These are phyloP conservation scores for Amanita jacksonii DNA, from an alignment of 768 basidiomycete species.

Conservation along the genomic window DNA sequence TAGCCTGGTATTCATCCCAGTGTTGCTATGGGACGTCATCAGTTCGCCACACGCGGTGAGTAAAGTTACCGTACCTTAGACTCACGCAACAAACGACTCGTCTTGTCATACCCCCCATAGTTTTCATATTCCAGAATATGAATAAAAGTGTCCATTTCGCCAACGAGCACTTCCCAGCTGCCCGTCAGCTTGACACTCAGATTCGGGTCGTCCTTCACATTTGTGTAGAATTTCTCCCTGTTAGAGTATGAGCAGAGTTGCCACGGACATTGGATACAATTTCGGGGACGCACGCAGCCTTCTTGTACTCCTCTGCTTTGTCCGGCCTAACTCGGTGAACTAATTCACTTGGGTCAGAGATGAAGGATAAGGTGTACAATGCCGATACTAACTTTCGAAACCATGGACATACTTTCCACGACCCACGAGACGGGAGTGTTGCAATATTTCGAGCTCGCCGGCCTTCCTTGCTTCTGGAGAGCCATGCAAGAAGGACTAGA, in stretches of 20 bases:
- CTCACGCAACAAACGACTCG: slow-evolving; percentile 47
- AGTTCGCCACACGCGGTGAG: neutral
- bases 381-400: slow-evolving; percentile 58
- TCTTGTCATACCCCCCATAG: slow-evolving; percentile 81
- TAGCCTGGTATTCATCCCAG: slow-evolving; percentile 51
- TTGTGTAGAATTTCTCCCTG: slow-evolving; percentile 80
- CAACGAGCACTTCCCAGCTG: slow-evolving; percentile 87
- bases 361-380: neutral
- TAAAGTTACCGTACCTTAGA: slow-evolving; percentile 47
- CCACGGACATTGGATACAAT: neutral
- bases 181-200: slow-evolving; percentile 85
- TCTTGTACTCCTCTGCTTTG: slow-evolving; percentile 74
- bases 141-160: slow-evolving; percentile 79
- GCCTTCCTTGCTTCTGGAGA: slow-evolving; percentile 82
- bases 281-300: slow-evolving; percentile 58
- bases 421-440: slow-evolving; percentile 85
- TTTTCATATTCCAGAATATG: slow-evolving; percentile 91
- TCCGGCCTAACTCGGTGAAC: slow-evolving; percentile 84
- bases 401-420: slow-evolving; percentile 92
- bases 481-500: slow-evolving; percentile 84
- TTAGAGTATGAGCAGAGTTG: slow-evolving; percentile 7
- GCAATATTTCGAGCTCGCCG: slow-evolving; percentile 64
- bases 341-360: slow-evolving; percentile 22
- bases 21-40: slow-evolving; percentile 34
- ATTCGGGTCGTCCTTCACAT: slow-evolving; percentile 62